A percentile compares a stretch with the other conserved stretches of the same genome.
Conservation (phyloP, 78 protist species). For the Chrysochromulina tobinii region DNA sequence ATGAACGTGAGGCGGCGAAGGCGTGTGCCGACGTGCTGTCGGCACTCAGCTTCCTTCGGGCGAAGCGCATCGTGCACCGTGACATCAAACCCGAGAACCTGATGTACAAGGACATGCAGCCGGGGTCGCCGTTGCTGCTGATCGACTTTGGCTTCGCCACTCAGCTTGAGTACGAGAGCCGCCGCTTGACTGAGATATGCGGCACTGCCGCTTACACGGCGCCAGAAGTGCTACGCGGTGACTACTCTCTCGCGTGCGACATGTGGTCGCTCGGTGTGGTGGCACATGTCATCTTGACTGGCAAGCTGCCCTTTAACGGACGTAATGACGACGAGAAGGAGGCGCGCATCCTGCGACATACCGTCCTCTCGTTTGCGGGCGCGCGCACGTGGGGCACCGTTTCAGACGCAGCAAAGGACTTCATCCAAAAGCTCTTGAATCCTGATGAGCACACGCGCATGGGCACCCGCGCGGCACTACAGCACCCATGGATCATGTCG, state of each 20-base stretch:
- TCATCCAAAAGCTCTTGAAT: no score
- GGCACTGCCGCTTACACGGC: not conserved
- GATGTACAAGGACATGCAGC: not conserved
- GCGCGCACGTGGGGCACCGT: no score
- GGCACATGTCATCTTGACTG: not conserved
- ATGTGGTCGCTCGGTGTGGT: not conserved
- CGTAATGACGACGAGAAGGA: not conserved
- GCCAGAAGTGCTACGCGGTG: not conserved
- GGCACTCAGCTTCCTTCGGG: not conserved
- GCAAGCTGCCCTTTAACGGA: not conserved
- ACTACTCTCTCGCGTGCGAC: not conserved
- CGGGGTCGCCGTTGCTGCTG: not conserved
- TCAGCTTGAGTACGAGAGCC: not conserved
- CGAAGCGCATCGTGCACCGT: not conserved
- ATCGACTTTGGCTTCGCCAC: not conserved
- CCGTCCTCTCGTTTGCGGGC: no score
- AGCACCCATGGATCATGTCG: no score
- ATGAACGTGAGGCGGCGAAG: not conserved
- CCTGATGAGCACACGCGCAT: no score
- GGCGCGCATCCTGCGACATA: no score
- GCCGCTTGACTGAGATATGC: not conserved
- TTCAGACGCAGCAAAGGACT: no score
- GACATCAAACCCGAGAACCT: not conserved
- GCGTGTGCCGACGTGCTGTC: not conserved
- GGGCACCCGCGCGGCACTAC: no score